Conservation (phyloP, 1,284 basidiomycete genomes). For the Takashimella koratensis region DNA sequence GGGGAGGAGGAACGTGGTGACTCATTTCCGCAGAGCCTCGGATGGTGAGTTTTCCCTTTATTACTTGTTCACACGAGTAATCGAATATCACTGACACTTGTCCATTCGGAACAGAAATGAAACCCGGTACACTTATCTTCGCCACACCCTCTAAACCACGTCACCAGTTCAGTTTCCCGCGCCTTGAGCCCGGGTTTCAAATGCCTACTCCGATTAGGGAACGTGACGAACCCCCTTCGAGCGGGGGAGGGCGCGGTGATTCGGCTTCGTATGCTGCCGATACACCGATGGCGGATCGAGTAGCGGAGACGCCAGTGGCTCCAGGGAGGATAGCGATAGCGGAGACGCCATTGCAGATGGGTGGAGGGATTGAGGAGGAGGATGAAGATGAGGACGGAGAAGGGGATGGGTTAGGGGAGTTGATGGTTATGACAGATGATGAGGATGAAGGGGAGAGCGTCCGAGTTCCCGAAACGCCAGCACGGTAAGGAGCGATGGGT, state of each 20-base stretch:
- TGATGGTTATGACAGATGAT: conserved; percentile 46
- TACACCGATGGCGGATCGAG: conserved; percentile 6
- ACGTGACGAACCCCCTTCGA: conserved; percentile 27
- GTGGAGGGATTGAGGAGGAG: conserved; percentile 2
- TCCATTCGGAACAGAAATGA: conserved; percentile 3
- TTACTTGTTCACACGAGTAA: too few species aligned
- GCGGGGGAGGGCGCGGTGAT: conserved; percentile 2
- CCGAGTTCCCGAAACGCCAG: conserved; percentile 30
- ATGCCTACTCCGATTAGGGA: conserved; percentile 41
- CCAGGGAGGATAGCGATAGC: not conserved
- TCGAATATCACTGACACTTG: too few species aligned
- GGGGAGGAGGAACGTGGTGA: conserved; percentile 18
- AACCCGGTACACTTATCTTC: conserved; percentile 30
- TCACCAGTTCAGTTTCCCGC: conserved; percentile 13
- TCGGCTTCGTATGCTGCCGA: conserved; percentile 6
- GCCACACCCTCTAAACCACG: conserved; percentile 43
- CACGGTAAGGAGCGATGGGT: too few species aligned
- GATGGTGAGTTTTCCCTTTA: conserved; percentile 2
- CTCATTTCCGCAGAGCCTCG: not conserved
- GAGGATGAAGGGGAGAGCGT: conserved; percentile 19
- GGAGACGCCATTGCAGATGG: conserved; percentile 10
- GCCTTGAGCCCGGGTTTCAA: not conserved
- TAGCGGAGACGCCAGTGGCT: conserved; percentile 6
- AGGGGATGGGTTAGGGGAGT: conserved; percentile 30
- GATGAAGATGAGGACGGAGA: conserved; percentile 21